Percentiles rank a stretch among this genome's conserved stretches.
phyloP scores from a whole-genome alignment of 1,284 basidiomycete species.

The Cerioporus squamosus region DNA sequence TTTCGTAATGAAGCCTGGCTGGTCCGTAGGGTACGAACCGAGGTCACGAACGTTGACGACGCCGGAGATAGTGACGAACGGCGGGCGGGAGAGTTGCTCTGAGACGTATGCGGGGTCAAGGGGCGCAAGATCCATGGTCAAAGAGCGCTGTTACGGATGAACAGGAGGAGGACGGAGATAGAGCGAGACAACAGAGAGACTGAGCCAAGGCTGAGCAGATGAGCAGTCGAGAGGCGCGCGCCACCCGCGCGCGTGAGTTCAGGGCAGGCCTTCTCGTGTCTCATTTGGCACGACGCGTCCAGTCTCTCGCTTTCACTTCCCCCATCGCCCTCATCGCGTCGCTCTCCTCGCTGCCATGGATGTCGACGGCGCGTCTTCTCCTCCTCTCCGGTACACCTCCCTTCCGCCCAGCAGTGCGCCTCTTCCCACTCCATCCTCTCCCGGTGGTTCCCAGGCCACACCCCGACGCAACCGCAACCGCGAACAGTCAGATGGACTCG shows the following conservation, averaged over 20 bases:
- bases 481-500: constrained; percentile 61
- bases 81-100: constrained; percentile 62
- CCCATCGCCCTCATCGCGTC: constrained; percentile 28
- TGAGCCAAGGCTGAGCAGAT: background rate
- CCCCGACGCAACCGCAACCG: constrained; percentile 50
- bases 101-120: constrained; percentile 68
- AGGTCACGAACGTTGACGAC: constrained; percentile 77
- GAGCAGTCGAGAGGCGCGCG: constrained; percentile 3
- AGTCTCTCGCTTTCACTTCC: constrained; percentile 12
- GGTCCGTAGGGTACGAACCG: constrained; percentile 58
- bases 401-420: constrained; percentile 75
- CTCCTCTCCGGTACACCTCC: constrained; percentile 44
- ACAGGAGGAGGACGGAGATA: background rate
- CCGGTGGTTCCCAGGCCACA: constrained; percentile 38
- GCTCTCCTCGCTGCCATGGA: constrained; percentile 38
- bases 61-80: constrained; percentile 68
- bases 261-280: constrained; percentile 52
- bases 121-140: constrained; percentile 50
- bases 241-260: constrained; percentile 33
- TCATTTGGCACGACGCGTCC: constrained; percentile 33
- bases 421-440: constrained; percentile 49
- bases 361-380: constrained; percentile 47
- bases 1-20: constrained; percentile 55
- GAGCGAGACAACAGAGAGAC: too few relatives aligned
- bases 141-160: background rate